Evolutionary conservation across 805 yeast species (phyloP).

Genomic region (Blastobotrys attinorum): DNA sequence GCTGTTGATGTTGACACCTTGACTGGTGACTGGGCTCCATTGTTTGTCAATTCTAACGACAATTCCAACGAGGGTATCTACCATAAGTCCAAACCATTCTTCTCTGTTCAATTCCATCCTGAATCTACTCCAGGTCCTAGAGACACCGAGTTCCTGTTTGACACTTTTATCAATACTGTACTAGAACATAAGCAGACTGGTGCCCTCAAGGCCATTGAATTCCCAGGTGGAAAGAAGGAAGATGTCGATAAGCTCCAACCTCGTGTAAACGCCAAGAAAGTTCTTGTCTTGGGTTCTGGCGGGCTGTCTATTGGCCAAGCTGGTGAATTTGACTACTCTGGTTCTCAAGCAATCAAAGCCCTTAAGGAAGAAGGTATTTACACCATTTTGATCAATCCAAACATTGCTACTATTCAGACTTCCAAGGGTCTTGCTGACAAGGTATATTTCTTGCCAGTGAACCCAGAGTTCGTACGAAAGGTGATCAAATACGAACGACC

Average conservation of each 20-base stretch:
- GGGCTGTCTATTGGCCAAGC: constrained; percentile 99
- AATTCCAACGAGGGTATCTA: constrained; percentile 98
- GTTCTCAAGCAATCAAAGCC: constrained; percentile 98
- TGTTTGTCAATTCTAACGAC: constrained; percentile 93
- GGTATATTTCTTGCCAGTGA: constrained; percentile 96
- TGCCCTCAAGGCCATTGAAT: constrained; percentile 59
- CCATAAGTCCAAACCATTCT: constrained; percentile 77
- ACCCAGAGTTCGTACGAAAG: constrained; percentile 91
- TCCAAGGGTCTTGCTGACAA: constrained; percentile 97
- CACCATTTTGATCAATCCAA: constrained; percentile 93
- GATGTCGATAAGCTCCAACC: constrained; percentile 75
- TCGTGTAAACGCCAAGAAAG: constrained; percentile 78
- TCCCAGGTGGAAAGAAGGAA: constrained; percentile 81
- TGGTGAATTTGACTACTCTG: constrained; percentile 98
- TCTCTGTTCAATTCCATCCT: constrained; percentile 98
- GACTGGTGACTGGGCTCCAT: constrained; percentile 78
- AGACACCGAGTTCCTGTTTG: constrained; percentile 95
- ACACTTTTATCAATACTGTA: constrained; percentile 81
- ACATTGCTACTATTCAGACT: constrained; percentile 97
- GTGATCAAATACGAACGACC: constrained; percentile 94
- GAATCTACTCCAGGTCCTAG: constrained; percentile 99
- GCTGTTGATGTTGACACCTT: constrained; percentile 86
- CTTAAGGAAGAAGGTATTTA: constrained; percentile 96
- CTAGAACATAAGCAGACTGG: constrained; percentile 41
- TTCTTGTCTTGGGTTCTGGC: constrained; percentile 92